Evolutionary conservation across 164 flowering plant species (phyloP), one percentile per base, ranked within the genome.

Genomic region (Santalum album): DNA sequence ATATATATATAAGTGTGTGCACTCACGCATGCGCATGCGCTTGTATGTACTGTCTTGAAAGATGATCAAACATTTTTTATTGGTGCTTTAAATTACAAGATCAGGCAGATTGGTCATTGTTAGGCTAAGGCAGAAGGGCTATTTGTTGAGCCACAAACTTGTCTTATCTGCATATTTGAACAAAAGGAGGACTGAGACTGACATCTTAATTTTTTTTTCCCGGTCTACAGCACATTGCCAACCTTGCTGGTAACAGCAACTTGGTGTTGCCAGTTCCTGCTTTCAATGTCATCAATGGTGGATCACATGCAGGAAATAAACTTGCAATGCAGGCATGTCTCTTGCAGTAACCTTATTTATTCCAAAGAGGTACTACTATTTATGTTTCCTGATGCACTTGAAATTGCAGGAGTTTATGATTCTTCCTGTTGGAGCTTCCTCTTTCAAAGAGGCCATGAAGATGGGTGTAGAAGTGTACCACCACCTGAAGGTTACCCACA

Each of bases 381-480:
- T 29, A 3, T 9, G 4, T 4, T 29, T 29, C 9, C 34, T 29
- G 34, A 29, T 29, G 4, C 9, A 19, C 25, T 54, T 62, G 1
- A 47, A 17, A 35, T 35, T 72, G 56, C 84, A 87, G 81, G 96
- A 87, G 71, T 88, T 88, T 64, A 88, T 88, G 96, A 86, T 88
- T 72, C 89, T 85, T 54, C 96, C 96, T 15, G 67, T 73, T 42
- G 96, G 96, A 59, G 96, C 94, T 61, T 74, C 86, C 19, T 78
- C 85, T 51, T 88, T 88, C 73, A 77, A 71, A 56, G 96, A 88
- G 73, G 90, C 94, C 70, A 88, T 88, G 96, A 86, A 88, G 81
- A 88, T 88, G 90, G 96, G 96, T 36, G 83, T 76, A n/a, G 96
- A 88, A 86, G 94, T 88, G 3, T 88, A 88, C 53, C 96, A 88